Conservation (phyloP, 169 alveolate species). For the Theileria annulata region DNA sequence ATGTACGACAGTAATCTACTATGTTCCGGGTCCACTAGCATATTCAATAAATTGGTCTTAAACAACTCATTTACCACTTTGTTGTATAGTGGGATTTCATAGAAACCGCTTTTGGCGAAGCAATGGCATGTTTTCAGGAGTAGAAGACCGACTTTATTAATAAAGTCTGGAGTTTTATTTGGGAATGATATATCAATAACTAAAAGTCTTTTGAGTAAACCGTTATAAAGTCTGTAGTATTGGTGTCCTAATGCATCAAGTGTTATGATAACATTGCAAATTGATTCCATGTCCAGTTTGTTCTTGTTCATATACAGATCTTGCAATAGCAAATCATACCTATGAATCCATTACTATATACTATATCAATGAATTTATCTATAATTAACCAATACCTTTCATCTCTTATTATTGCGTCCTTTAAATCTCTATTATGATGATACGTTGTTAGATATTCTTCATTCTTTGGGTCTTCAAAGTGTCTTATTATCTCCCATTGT, state of each 20-base stretch:
- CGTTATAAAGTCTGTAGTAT: constrained; percentile 68
- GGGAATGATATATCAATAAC: constrained; percentile 10
- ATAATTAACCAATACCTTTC: constrained; percentile 56
- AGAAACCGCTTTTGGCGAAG: constrained; percentile 50
- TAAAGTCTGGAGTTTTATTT: neutral
- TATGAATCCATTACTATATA: constrained; percentile 15
- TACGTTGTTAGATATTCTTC: constrained; percentile 33
- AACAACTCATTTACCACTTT: constrained; percentile 44
- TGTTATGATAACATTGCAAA: constrained; percentile 73
- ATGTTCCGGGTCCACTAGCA: neutral
- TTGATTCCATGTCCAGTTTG: constrained; percentile 73
- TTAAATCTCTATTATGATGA: constrained; percentile 44
- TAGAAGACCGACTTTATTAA: constrained; percentile 32
- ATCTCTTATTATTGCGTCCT: constrained; percentile 62
- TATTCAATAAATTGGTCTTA: neutral
- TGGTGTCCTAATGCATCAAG: constrained; percentile 70
- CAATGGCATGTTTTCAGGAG: constrained; percentile 60
- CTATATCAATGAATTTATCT: constrained; percentile 2
- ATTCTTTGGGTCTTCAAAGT: constrained; percentile 57
- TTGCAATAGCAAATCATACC: constrained; percentile 66
- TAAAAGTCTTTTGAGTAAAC: constrained; percentile 66
- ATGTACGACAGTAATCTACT: constrained; percentile 4
- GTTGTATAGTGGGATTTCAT: constrained; percentile 54
- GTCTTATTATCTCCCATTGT: constrained; percentile 29
- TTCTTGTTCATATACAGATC: constrained; percentile 72